A percentile compares a stretch with the other conserved stretches of the same genome.
These are phyloP conservation scores for Termitomyces sp. DNA, from an alignment of 768 basidiomycete species.

Conservation along the genomic window DNA sequence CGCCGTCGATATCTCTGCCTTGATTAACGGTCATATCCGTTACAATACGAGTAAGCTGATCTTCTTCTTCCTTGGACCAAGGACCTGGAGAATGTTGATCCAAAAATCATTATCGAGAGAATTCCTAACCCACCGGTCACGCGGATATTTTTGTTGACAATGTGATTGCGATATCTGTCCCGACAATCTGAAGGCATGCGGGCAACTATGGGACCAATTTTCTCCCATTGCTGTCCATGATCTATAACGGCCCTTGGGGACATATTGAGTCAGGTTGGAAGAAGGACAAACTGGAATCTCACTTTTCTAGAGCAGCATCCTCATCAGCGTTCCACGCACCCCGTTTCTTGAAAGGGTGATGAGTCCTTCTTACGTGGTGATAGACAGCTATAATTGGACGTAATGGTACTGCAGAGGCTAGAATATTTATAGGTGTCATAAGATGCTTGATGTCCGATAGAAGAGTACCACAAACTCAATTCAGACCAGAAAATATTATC, in stretches of 20 bases:
- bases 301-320: conserved; percentile 61
- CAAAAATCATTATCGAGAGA: background rate
- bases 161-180: conserved; percentile 82
- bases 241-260: conserved; percentile 64
- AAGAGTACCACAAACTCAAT: conserved; percentile 48
- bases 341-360: conserved; percentile 64
- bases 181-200: conserved; percentile 78
- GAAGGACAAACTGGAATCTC: conserved; percentile 16
- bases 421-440: conserved; percentile 5
- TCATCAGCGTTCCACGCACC: conserved; percentile 68
- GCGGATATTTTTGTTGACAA: conserved; percentile 62
- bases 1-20: conserved; percentile 70
- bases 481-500: conserved; percentile 75
- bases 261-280: background rate
- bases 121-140: conserved; percentile 37
- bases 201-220: conserved; percentile 63
- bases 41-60: conserved; percentile 66
- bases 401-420: conserved; percentile 65
- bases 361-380: conserved; percentile 66
- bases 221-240: conserved; percentile 78
- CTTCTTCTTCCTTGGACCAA: conserved; percentile 82
- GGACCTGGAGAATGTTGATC: conserved; percentile 30
- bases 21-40: conserved; percentile 66
- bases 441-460: background rate
- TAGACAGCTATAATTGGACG: conserved; percentile 83